These are phyloP conservation scores for Linnemannia hyalina DNA, from an alignment of 192 early-diverging fungal species.

Conservation along the genomic window DNA sequence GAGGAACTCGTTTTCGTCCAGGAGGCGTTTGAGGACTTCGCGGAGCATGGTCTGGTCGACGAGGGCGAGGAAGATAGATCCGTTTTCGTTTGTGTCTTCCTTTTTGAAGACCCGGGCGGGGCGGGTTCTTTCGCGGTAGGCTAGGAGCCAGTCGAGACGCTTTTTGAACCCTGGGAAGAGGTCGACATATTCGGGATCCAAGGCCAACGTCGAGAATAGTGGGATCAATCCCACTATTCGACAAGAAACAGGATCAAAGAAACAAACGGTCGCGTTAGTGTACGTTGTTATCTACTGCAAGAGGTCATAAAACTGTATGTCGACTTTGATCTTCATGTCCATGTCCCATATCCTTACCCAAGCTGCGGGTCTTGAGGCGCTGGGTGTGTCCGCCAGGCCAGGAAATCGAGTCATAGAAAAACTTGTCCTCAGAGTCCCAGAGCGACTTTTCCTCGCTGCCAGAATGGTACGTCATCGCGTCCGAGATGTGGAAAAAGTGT, in stretches of 20 bases:
- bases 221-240: constrained; percentile 62
- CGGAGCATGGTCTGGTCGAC: constrained; percentile 59
- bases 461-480: constrained; percentile 62
- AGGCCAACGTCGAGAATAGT: constrained; percentile 54
- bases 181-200: constrained; percentile 59
- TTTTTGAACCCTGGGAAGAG: constrained; percentile 46
- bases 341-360: constrained; percentile 29
- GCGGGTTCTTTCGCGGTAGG: constrained; percentile 36
- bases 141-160: constrained; percentile 39
- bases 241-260: background rate
- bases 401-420: constrained; percentile 66
- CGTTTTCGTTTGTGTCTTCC: constrained; percentile 43
- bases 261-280: background rate
- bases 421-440: constrained; percentile 63
- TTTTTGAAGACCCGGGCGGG: constrained; percentile 35
- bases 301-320: background rate
- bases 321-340: background rate
- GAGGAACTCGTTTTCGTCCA: constrained; percentile 67
- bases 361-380: constrained; percentile 64
- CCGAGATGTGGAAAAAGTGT: constrained; percentile 71
- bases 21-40: constrained; percentile 53
- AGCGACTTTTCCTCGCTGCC: constrained; percentile 50
- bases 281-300: too few relatives aligned
- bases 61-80: constrained; percentile 54
- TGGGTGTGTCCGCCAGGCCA: constrained; percentile 59